phyloP scores from a whole-genome alignment of 2,329 filamentous ascomycete genomes.

The Ceratocystiopsis minuta region DNA sequence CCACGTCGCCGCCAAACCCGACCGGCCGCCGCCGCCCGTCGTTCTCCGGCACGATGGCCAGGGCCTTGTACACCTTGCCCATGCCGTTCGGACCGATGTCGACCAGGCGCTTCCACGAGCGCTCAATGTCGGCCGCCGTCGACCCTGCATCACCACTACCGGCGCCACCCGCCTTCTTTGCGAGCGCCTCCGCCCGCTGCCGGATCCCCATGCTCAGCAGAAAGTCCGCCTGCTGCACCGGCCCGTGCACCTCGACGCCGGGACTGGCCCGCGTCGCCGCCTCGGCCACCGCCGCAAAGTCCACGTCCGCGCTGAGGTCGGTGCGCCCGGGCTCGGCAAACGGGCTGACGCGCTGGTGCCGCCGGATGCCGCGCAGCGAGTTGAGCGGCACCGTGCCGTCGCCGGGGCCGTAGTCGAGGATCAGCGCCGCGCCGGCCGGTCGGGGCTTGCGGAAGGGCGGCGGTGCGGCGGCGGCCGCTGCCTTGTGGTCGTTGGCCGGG shows the following conservation, averaged over 20 bases:
- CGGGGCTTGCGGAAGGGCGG: constrained; percentile 26
- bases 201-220: constrained; percentile 65
- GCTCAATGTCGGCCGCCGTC: constrained; percentile 44
- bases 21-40: constrained; percentile 58
- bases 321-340: constrained; percentile 66
- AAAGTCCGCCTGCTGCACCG: constrained; percentile 70
- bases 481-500: no score
- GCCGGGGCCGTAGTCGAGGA: constrained; percentile 82
- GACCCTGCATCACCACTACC: constrained; percentile 16
- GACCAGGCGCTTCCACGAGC: constrained; percentile 65
- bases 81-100: constrained; percentile 70
- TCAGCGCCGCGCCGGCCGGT: constrained; percentile 74
- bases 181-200: constrained; percentile 54
- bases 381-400: constrained; percentile 60
- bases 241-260: constrained; percentile 80
- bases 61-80: constrained; percentile 85
- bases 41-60: constrained; percentile 78
- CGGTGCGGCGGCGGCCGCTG: no score
- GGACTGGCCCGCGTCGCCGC: constrained; percentile 56
- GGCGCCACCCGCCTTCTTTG: constrained; percentile 24
- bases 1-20: constrained; percentile 68
- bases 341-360: constrained; percentile 59
- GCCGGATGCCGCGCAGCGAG: constrained; percentile 73
- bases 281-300: constrained; percentile 77
- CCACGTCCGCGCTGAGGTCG: constrained; percentile 83